Percentiles rank a stretch among this genome's conserved stretches.
Conservation (phyloP, 176 grass and related monocot species). For the Carex pumila region DNA sequence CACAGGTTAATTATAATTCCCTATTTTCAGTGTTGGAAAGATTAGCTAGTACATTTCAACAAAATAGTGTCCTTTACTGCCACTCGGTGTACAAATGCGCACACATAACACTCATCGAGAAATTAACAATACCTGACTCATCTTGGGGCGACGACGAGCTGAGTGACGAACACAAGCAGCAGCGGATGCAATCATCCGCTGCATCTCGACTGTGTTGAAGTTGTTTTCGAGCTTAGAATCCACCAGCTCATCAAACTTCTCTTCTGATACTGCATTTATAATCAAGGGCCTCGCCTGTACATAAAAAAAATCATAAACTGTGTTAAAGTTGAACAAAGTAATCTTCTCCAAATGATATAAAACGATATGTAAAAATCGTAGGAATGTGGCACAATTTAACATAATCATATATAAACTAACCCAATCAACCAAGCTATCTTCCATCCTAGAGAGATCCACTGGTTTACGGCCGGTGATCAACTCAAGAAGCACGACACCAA, state of each 20-base stretch:
- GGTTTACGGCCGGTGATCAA: constrained; percentile 79
- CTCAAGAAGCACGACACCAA: constrained; percentile 92
- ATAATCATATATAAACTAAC: constrained; percentile 27
- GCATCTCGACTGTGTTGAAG: constrained; percentile 49
- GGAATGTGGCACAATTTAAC: not conserved
- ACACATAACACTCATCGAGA: not conserved
- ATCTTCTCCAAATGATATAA: not conserved
- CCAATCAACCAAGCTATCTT: constrained; percentile 94
- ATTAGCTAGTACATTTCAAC: not conserved
- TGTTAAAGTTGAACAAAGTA: not conserved
- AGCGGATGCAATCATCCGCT: constrained; percentile 64
- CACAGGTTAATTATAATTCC: not conserved
- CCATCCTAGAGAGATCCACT: constrained; percentile 54
- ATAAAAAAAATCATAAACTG: not conserved
- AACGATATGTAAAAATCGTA: no score
- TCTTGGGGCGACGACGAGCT: constrained; percentile 76
- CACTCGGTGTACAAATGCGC: no score
- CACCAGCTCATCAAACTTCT: constrained; percentile 44
- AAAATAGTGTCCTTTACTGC: not conserved
- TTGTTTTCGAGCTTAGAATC: constrained; percentile 63
- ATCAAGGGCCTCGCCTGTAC: constrained; percentile 70
- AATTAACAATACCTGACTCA: constrained; percentile 57
- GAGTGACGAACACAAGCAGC: constrained; percentile 83
- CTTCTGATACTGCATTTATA: constrained; percentile 30
- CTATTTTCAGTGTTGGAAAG: not conserved